These are phyloP conservation scores for Glutinoglossum americanum DNA, from an alignment of 495 filamentous ascomycete genomes.

Conservation along the genomic window DNA sequence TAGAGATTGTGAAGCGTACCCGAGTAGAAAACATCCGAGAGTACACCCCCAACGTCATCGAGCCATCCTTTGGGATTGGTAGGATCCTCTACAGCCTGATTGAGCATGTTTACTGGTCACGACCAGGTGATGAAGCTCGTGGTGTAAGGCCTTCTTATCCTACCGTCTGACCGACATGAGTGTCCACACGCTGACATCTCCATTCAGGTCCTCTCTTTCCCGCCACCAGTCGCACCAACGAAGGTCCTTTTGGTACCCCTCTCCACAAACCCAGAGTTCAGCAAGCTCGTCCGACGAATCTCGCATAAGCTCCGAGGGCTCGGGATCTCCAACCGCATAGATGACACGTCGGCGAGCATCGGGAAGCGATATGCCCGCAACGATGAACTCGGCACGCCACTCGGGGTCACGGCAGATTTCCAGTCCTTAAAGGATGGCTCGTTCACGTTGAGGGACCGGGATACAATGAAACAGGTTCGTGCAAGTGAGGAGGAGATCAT, in stretches of 20 bases:
- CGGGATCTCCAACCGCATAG: constrained; percentile 39
- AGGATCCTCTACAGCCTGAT: constrained; percentile 57
- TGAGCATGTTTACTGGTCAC: constrained; percentile 62
- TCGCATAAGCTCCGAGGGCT: constrained; percentile 34
- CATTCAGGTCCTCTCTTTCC: constrained; percentile 41
- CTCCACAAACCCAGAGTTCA: constrained; percentile 35
- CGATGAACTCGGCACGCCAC: constrained; percentile 44
- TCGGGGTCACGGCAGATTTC: constrained; percentile 49
- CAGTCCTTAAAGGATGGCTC: constrained; percentile 45
- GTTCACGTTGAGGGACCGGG: constrained; percentile 46
- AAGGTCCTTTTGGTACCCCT: constrained; percentile 50
- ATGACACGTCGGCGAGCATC: constrained; percentile 44
- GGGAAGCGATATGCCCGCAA: constrained; percentile 47
- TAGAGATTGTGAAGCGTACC: constrained; percentile 49
- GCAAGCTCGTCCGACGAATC: constrained; percentile 29
- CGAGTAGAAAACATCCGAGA: constrained; percentile 47
- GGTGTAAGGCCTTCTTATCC: constrained; percentile 26
- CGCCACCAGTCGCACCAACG: constrained; percentile 40
- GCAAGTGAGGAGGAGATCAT: constrained; percentile 44
- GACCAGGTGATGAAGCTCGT: constrained; percentile 38
- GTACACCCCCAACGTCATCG: constrained; percentile 68
- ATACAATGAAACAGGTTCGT: constrained; percentile 45
- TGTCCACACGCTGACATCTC: constrained; percentile 2
- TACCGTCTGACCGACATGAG: neutral
- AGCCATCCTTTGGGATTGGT: constrained; percentile 72